Percentiles rank a stretch among this genome's conserved stretches.
phyloP scores from a whole-genome alignment of 1,139 yeast species.

The Saccharomycopsis hybrid region DNA sequence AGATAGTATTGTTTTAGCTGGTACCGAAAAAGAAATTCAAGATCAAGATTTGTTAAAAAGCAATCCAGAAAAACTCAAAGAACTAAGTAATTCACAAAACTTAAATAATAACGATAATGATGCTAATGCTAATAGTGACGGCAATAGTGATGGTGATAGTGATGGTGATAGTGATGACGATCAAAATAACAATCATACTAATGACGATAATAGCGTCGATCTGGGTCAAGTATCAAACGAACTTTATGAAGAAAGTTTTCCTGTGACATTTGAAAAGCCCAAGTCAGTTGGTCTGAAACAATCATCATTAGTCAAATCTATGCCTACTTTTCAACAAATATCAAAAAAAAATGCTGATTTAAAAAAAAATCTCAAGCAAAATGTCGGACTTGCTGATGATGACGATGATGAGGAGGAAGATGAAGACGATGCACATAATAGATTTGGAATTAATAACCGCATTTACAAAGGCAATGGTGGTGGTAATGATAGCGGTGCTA shows the following conservation, averaged over 20 bases:
- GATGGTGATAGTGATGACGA: constrained; percentile 21
- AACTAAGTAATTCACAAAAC: constrained; percentile 21
- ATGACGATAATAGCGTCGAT: constrained; percentile 14
- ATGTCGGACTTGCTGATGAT: too few relatives aligned
- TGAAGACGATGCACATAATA: too few relatives aligned
- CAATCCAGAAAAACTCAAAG: constrained; percentile 27
- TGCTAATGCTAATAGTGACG: constrained; percentile 27
- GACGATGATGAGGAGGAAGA: constrained; percentile 36
- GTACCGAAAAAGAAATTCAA: constrained; percentile 26
- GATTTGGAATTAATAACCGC: too few relatives aligned
- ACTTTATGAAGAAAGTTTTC: constrained; percentile 22
- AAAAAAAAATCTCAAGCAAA: too few relatives aligned
- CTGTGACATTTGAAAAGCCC: too few relatives aligned
- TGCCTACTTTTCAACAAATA: too few relatives aligned
- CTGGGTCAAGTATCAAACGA: constrained; percentile 23
- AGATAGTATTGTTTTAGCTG: constrained; percentile 27
- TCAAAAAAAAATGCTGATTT: constrained; percentile 21
- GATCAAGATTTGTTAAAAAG: constrained; percentile 27
- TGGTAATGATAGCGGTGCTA: background rate
- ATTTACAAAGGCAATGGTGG: background rate
- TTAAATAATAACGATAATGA: constrained; percentile 22
- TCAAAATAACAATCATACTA: constrained; percentile 27
- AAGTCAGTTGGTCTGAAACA: too few relatives aligned
- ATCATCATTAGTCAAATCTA: too few relatives aligned
- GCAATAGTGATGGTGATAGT: constrained; percentile 19